phyloP scores from a whole-genome alignment of 2,329 filamentous ascomycete genomes.

The Penicillium sp. region DNA sequence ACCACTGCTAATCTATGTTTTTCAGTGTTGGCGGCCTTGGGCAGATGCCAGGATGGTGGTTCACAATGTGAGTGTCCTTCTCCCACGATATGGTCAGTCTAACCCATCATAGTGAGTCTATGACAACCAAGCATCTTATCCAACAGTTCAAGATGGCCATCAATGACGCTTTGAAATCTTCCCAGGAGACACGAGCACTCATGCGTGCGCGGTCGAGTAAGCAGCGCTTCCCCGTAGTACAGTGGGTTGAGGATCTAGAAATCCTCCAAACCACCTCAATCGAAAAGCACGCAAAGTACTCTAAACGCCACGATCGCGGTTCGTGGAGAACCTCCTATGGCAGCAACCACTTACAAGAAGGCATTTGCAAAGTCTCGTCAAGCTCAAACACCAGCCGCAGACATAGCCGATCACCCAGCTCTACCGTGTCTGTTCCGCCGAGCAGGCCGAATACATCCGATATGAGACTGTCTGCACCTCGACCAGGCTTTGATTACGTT shows the following conservation, averaged over 20 bases:
- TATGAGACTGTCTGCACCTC: too few species aligned
- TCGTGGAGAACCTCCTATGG: constrained; percentile 18
- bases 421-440: too few species aligned
- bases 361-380: too few species aligned
- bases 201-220: constrained; percentile 66
- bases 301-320: constrained; percentile 32
- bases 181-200: constrained; percentile 54
- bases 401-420: too few species aligned
- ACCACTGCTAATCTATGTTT: too few species aligned
- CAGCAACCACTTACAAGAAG: too few species aligned
- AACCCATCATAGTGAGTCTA: constrained; percentile 48
- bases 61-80: constrained; percentile 48
- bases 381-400: too few species aligned
- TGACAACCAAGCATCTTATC: constrained; percentile 60
- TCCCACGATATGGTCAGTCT: too few species aligned
- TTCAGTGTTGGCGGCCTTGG: constrained; percentile 59
- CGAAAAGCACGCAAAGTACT: constrained; percentile 51
- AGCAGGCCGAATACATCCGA: too few species aligned
- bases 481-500: too few species aligned
- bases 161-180: constrained; percentile 59
- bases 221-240: constrained; percentile 66
- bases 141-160: constrained; percentile 66
- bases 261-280: constrained; percentile 61
- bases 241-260: constrained; percentile 65
- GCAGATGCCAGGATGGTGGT: constrained; percentile 72